A percentile compares a stretch with the other conserved stretches of the same genome.
phyloP scores from a whole-genome alignment of 2,329 filamentous ascomycete genomes.

The Biscogniauxia sp. region DNA sequence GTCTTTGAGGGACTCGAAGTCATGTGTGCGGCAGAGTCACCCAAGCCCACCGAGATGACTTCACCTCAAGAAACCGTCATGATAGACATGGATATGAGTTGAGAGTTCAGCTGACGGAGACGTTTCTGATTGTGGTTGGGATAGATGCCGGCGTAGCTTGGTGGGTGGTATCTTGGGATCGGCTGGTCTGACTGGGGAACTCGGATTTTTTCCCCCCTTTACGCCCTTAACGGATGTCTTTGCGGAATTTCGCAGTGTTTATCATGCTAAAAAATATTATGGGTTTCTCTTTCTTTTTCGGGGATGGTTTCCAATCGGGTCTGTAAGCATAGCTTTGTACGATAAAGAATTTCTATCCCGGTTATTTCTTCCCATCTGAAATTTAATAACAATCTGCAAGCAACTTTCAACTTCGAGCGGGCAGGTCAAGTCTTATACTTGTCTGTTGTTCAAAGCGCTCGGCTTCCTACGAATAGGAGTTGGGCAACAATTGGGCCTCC shows the following conservation, averaged over 20 bases:
- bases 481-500: constrained; percentile 24
- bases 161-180: constrained; percentile 24
- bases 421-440: constrained; percentile 14
- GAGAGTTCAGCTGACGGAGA: constrained; percentile 17
- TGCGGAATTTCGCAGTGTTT: constrained; percentile 15
- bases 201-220: constrained; percentile 16
- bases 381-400: neutral
- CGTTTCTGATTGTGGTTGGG: constrained; percentile 19
- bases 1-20: constrained; percentile 54
- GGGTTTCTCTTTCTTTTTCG: constrained; percentile 15
- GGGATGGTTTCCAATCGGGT: constrained; percentile 12
- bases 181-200: constrained; percentile 22
- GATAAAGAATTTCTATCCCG: constrained; percentile 11
- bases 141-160: constrained; percentile 23
- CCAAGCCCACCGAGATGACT: constrained; percentile 32
- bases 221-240: constrained; percentile 11
- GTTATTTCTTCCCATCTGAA: constrained; percentile 8
- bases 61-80: constrained; percentile 14
- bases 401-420: neutral
- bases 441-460: constrained; percentile 8
- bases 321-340: constrained; percentile 22
- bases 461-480: constrained; percentile 4
- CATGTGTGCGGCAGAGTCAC: constrained; percentile 47
- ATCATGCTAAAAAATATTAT: constrained; percentile 12
- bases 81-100: constrained; percentile 45